Conservation (phyloP, 371 early-diverging fungal species). For the Circinella umbellata region DNA sequence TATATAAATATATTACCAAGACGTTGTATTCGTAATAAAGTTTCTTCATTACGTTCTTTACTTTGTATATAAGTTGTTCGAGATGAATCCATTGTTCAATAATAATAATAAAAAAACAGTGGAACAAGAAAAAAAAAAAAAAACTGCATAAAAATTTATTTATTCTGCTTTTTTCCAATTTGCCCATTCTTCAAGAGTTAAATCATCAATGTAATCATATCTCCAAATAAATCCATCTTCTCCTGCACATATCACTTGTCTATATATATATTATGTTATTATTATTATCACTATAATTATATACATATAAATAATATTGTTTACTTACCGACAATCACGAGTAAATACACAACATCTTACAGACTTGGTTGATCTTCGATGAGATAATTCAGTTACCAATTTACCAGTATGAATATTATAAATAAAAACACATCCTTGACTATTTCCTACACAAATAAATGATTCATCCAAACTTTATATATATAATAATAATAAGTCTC, state of each 20-base stretch:
- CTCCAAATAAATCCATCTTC: slow-evolving; percentile 87
- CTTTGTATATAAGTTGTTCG: background rate
- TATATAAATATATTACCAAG: slow-evolving; percentile 1
- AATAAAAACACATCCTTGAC: slow-evolving; percentile 70
- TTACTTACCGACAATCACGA: slow-evolving; percentile 70
- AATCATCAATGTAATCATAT: slow-evolving; percentile 81
- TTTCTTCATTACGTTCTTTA: slow-evolving; percentile 14
- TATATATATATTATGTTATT: slow-evolving; percentile 16
- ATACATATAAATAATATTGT: too few relatives aligned
- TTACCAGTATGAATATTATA: slow-evolving; percentile 72
- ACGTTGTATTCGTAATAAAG: slow-evolving; percentile 8
- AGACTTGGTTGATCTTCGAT: slow-evolving; percentile 79
- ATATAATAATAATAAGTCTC: too few relatives aligned
- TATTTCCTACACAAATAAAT: slow-evolving; percentile 78
- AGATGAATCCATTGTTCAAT: background rate
- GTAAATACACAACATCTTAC: slow-evolving; percentile 82
- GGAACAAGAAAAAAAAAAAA: background rate
- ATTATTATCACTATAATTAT: background rate
- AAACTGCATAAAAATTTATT: background rate
- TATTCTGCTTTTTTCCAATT: slow-evolving; percentile 43
- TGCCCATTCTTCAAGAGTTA: slow-evolving; percentile 75
- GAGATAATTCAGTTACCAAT: slow-evolving; percentile 67
- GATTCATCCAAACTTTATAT: slow-evolving; percentile 71
- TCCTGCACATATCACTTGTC: slow-evolving; percentile 75
- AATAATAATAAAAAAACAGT: background rate